Evolutionary conservation across 108 stramenopile species (phyloP).

Genomic region (Fistulifera pelliculosa): DNA sequence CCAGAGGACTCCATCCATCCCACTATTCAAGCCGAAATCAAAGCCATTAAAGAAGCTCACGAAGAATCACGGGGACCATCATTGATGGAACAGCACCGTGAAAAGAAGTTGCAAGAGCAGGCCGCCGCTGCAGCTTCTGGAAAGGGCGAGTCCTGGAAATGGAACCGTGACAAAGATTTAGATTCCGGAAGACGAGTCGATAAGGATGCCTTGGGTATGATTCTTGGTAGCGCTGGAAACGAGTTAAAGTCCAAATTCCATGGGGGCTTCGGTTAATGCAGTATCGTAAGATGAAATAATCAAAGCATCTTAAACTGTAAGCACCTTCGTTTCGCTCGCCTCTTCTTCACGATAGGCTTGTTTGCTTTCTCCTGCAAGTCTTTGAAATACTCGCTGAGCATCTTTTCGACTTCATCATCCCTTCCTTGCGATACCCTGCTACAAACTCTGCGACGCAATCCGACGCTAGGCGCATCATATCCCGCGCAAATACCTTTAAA

Average conservation of each 20-base stretch:
- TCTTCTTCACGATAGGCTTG: neutral
- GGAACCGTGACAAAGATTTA: constrained; percentile 1
- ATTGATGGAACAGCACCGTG: constrained; percentile 61
- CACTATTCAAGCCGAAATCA: constrained; percentile 63
- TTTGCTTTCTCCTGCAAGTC: constrained; percentile 24
- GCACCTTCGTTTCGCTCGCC: constrained; percentile 2
- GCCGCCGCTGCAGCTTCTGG: constrained; percentile 14
- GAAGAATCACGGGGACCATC: constrained; percentile 60
- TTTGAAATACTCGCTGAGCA: constrained; percentile 75
- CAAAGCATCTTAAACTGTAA: neutral
- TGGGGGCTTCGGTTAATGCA: constrained; percentile 28
- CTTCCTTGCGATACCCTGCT: constrained; percentile 74
- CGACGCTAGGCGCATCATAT: constrained; percentile 57
- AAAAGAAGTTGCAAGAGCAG: constrained; percentile 36
- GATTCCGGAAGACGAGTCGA: constrained; percentile 75
- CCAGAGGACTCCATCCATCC: constrained; percentile 18
- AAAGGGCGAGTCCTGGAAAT: constrained; percentile 11
- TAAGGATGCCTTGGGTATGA: constrained; percentile 66
- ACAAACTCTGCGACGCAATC: constrained; percentile 68
- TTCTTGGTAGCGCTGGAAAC: constrained; percentile 62
- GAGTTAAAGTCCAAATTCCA: constrained; percentile 74
- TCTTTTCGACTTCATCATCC: constrained; percentile 75
- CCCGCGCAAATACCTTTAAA: constrained; percentile 35
- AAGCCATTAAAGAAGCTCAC: constrained; percentile 64
- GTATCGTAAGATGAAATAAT: neutral